These are phyloP conservation scores for Linderina pennispora DNA, from an alignment of 192 early-diverging fungal species.

Conservation along the genomic window DNA sequence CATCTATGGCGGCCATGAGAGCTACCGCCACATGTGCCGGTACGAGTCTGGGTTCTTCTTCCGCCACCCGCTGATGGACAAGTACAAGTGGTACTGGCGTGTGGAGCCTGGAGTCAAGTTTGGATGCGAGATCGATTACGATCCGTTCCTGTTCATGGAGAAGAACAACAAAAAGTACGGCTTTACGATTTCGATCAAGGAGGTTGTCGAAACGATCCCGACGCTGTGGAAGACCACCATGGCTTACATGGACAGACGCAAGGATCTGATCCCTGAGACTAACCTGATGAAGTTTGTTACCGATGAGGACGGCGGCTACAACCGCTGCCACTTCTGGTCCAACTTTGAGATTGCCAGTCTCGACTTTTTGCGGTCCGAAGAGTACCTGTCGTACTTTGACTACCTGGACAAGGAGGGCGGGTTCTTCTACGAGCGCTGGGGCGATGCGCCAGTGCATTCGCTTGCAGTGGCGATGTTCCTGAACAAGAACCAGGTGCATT, in stretches of 20 bases:
- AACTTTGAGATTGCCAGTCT: constrained; percentile 68
- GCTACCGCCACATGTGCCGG: constrained; percentile 60
- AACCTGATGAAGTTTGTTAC: constrained; percentile 53
- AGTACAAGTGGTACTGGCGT: constrained; percentile 75
- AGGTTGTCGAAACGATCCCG: constrained; percentile 45
- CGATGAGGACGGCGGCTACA: constrained; percentile 45
- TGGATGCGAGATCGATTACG: constrained; percentile 63
- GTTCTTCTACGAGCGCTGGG: constrained; percentile 53
- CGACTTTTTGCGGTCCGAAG: constrained; percentile 51
- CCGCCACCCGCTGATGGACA: constrained; percentile 52
- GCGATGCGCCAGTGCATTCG: constrained; percentile 52
- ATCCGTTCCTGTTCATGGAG: constrained; percentile 67
- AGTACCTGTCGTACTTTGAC: constrained; percentile 49
- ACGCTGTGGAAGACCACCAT: constrained; percentile 14
- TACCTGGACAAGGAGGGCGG: constrained; percentile 48
- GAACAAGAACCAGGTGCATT: constrained; percentile 49
- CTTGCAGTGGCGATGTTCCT: constrained; percentile 51
- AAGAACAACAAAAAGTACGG: constrained; percentile 68
- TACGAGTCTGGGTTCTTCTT: constrained; percentile 65
- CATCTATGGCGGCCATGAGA: constrained; percentile 52
- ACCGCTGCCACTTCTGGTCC: constrained; percentile 71
- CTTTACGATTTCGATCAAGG: constrained; percentile 51
- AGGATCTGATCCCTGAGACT: constrained; percentile 40
- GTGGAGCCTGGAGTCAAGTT: constrained; percentile 69
- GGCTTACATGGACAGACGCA: constrained; percentile 40